These are phyloP conservation scores for Nakazawaea populi DNA, from an alignment of 805 yeast genomes.

Conservation along the genomic window DNA sequence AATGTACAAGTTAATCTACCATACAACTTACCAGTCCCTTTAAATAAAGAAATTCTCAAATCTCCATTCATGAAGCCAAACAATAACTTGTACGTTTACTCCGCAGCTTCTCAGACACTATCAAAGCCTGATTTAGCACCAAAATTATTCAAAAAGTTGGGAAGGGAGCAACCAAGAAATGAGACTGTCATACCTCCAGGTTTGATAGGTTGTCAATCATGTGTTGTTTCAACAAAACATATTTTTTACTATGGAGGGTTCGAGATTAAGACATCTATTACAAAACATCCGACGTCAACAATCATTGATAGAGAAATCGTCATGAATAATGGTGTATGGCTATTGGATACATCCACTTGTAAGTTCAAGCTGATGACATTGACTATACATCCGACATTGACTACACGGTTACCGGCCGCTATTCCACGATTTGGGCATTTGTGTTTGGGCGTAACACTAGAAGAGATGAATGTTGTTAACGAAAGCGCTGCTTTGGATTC, in stretches of 20 bases:
- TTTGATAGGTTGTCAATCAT: constrained; percentile 40
- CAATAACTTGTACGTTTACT: constrained; percentile 28
- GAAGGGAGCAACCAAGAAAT: constrained; percentile 1
- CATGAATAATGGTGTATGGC: constrained; percentile 49
- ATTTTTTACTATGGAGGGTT: constrained; percentile 70
- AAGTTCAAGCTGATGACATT: constrained; percentile 41
- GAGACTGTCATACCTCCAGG: constrained; percentile 47
- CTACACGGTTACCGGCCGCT: constrained; percentile 19
- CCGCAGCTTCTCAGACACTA: constrained; percentile 33
- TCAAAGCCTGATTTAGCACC: constrained; percentile 21
- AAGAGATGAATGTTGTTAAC: constrained; percentile 18
- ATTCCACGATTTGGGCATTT: constrained; percentile 28
- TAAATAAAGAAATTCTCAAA: constrained; percentile 32
- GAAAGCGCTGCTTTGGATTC: neutral
- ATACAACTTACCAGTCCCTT: constrained; percentile 40
- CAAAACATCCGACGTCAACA: constrained; percentile 16
- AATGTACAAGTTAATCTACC: constrained; percentile 24
- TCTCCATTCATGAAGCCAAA: constrained; percentile 37
- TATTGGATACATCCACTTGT: constrained; percentile 47
- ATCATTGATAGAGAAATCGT: constrained; percentile 32
- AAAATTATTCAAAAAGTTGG: constrained; percentile 13
- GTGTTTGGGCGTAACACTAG: constrained; percentile 19
- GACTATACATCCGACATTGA: constrained; percentile 23
- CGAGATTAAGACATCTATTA: constrained; percentile 31
- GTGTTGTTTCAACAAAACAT: constrained; percentile 49